Evolutionary conservation across 768 basidiomycete genomes (phyloP), one percentile per base, ranked within the genome.

Genomic region (Leccinum longicurvipes): DNA sequence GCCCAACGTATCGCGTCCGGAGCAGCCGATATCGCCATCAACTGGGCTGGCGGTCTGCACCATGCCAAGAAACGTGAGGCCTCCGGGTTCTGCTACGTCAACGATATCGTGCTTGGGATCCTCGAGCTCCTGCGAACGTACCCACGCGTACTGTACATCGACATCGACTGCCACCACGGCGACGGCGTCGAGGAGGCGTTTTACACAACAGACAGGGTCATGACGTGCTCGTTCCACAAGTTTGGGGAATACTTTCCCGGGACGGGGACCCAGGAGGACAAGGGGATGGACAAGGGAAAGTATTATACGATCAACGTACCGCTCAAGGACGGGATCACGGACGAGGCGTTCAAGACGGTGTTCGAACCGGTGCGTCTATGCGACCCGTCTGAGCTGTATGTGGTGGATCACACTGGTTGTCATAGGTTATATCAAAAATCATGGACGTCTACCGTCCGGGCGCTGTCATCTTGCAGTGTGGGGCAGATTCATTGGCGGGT

Each of bases 41-140:
- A 98, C 74, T 98, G 95, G 97, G 93, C 97, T 1, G 97, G 97
- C 9, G 97, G 97, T 2, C 80, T 99, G 4, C 97, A 99, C 73
- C 97, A 99, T 71, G 97, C 97, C n/a, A 99, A 99, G 76, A 98
- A 98, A 71, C 84, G 91, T 53, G 97, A 98, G 75, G 97, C 96
- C 0, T 91, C 90, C 7, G 97, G 97, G 14, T 99, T 99, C 74
- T 99, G 97, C 78, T 99, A 98, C 77, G 87, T 98, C 74, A 99
- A 99, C 72, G 91, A 95, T 72, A 99, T 98, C 68, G 94, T 97
- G 1, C 85, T 98, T 24, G 89, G 86, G 44, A 96, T 97, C 36
- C 80, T 99, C 47, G 96, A 97, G 71, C 85, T 99, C 8, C 76
- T 96, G n/a, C 83, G 94, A 61, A 83, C 78, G 53, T 84, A 85